Evolutionary conservation across 148 eudicot species (phyloP).

Genomic region (Selenicereus undatus): DNA sequence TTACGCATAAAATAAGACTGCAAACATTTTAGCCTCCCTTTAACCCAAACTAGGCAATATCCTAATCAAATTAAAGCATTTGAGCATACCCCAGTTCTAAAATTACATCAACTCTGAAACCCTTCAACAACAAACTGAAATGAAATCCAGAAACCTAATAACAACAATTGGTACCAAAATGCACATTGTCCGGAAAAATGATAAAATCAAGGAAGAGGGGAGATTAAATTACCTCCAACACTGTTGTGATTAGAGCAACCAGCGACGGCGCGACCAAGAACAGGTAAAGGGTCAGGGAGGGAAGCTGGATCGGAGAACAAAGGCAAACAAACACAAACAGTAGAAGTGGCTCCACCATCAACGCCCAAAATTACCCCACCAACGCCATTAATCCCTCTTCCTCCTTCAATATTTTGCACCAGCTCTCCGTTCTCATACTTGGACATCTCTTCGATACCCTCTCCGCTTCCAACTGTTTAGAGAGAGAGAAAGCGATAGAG

Average conservation of each 20-base stretch:
- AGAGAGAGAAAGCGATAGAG: not conserved
- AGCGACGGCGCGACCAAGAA: slow-evolving; percentile 60
- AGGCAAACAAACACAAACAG: slow-evolving; percentile 65
- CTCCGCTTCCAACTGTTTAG: not conserved
- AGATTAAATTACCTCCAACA: slow-evolving; percentile 73
- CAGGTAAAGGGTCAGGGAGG: slow-evolving; percentile 40
- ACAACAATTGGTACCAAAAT: slow-evolving; percentile 10
- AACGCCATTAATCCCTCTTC: not conserved
- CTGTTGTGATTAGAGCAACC: slow-evolving; percentile 87
- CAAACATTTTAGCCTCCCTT: no score
- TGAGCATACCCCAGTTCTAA: not conserved
- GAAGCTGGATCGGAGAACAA: slow-evolving; percentile 31
- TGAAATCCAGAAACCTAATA: not conserved
- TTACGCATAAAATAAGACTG: no score
- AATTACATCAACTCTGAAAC: not conserved
- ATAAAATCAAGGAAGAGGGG: not conserved
- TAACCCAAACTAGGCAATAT: no score
- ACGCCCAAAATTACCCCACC: slow-evolving; percentile 57
- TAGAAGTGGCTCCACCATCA: slow-evolving; percentile 86
- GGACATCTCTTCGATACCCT: slow-evolving; percentile 9
- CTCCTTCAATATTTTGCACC: slow-evolving; percentile 42
- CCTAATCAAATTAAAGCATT: not conserved
- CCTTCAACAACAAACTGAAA: not conserved
- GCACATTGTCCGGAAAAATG: no score
- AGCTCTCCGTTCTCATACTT: slow-evolving; percentile 43